phyloP scores from a whole-genome alignment of 2,329 filamentous ascomycete genomes.

The Chrysosporium queenslandicum region DNA sequence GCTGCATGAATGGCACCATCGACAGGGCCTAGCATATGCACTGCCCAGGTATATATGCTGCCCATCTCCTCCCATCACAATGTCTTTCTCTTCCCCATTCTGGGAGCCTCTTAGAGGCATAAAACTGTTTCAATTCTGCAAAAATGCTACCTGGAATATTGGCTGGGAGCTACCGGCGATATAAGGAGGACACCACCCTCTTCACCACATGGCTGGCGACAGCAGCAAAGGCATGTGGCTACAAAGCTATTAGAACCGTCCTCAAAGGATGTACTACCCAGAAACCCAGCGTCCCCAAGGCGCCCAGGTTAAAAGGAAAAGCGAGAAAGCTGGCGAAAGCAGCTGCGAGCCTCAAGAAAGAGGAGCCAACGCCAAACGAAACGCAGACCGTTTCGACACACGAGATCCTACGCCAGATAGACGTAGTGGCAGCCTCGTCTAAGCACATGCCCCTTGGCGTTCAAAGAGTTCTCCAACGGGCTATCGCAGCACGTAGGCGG shows the following conservation, averaged over 20 bases:
- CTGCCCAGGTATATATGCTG: too few relatives aligned
- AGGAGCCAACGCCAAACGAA: neutral
- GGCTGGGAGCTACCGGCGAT: conserved; percentile 2
- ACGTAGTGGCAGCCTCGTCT: neutral
- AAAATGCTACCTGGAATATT: conserved; percentile 1
- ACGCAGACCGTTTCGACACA: conserved; percentile 1
- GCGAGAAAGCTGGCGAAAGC: conserved; percentile 8
- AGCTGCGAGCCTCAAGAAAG: neutral
- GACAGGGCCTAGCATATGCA: neutral
- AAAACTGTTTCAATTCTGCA: neutral
- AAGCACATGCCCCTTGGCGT: conserved; percentile 3
- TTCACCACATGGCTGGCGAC: conserved; percentile 9
- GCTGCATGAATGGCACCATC: neutral
- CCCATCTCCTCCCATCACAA: neutral
- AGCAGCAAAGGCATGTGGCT: conserved; percentile 5
- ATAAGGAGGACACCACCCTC: conserved; percentile 1
- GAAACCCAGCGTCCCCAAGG: neutral
- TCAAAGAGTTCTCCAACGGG: conserved; percentile 7
- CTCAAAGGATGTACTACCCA: neutral
- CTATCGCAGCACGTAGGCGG: conserved; percentile 14
- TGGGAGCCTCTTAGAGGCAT: too few relatives aligned
- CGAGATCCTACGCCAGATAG: conserved; percentile 5
- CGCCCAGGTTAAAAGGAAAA: conserved; percentile 7
- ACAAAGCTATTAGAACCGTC: neutral
- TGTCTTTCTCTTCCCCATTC: neutral